Evolutionary conservation across 2,329 filamentous ascomycete species (phyloP).

Genomic region (Hypomyces rosellus): DNA sequence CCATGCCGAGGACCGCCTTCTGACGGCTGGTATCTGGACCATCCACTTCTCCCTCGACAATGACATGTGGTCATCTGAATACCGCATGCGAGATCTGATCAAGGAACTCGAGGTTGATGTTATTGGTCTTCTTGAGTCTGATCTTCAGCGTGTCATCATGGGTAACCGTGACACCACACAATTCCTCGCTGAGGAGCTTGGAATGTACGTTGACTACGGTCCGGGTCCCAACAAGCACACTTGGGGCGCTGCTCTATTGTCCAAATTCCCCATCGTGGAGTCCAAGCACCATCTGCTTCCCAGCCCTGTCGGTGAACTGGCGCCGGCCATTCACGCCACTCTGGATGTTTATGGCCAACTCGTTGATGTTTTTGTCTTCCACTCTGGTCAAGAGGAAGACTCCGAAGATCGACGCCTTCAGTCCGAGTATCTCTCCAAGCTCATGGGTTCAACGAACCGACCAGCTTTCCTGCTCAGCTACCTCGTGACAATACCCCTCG

Average conservation of each 20-base stretch:
- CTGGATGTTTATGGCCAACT: constrained; percentile 85
- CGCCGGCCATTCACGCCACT: constrained; percentile 94
- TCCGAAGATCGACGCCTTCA: constrained; percentile 85
- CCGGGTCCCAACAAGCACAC: constrained; percentile 98
- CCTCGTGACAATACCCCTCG: constrained; percentile 78
- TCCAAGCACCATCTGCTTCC: constrained; percentile 94
- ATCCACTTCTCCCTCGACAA: constrained; percentile 98
- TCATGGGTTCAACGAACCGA: constrained; percentile 78
- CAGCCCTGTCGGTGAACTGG: constrained; percentile 87
- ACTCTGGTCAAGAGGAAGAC: constrained; percentile 97
- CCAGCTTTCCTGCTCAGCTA: constrained; percentile 86
- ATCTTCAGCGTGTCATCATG: constrained; percentile 98
- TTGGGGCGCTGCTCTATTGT: constrained; percentile 87
- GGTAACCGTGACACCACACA: constrained; percentile 96
- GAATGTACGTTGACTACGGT: constrained; percentile 98
- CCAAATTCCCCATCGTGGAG: constrained; percentile 96
- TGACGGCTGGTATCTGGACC: constrained; percentile 97
- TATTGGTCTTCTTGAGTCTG: constrained; percentile 86
- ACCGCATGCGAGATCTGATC: constrained; percentile 85
- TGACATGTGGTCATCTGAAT: constrained; percentile 96
- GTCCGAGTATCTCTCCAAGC: constrained; percentile 72
- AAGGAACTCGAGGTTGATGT: constrained; percentile 96
- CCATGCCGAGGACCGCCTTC: constrained; percentile 76
- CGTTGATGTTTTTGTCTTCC: constrained; percentile 95
- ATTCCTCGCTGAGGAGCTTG: constrained; percentile 88